A percentile compares a stretch with the other conserved stretches of the same genome.
Evolutionary conservation across 495 filamentous ascomycete species (phyloP).

Genomic region (Penicillium turbatum): DNA sequence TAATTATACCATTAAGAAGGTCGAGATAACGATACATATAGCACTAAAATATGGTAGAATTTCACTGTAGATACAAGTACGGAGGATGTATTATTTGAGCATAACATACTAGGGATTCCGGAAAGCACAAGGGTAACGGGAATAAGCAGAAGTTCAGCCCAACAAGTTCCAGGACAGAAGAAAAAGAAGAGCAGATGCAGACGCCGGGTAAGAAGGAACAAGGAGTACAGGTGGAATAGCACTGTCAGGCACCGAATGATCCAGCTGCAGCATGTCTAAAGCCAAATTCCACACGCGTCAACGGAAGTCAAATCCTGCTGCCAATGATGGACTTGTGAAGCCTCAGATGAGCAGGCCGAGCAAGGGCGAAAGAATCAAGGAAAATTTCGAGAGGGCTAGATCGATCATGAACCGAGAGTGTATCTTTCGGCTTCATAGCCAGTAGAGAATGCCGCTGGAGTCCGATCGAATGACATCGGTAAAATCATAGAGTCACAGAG

Average conservation of each 20-base stretch:
- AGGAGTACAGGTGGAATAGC: conserved; percentile 23
- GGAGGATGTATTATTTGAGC: conserved; percentile 41
- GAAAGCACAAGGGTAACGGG: conserved; percentile 18
- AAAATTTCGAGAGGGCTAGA: conserved; percentile 20
- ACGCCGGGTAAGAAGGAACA: conserved; percentile 35
- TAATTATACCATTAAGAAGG: too few relatives aligned
- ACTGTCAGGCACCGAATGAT: conserved; percentile 21
- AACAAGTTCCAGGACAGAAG: conserved; percentile 16
- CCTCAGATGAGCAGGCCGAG: conserved; percentile 8
- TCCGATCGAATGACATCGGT: conserved; percentile 1
- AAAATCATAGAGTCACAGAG: conserved; percentile 13
- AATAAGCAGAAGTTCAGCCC: conserved; percentile 30
- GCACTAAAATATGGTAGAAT: not conserved
- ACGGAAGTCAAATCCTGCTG: conserved; percentile 15
- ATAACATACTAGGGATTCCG: conserved; percentile 36
- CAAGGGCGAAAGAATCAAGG: conserved; percentile 19
- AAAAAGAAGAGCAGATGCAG: conserved; percentile 31
- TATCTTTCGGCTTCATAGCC: conserved; percentile 11
- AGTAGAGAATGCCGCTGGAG: conserved; percentile 1
- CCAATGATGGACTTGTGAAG: conserved; percentile 8
- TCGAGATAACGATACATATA: too few relatives aligned
- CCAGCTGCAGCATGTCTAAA: conserved; percentile 36
- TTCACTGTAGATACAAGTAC: conserved; percentile 18
- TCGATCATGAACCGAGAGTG: conserved; percentile 13
- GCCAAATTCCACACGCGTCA: conserved; percentile 31